These are phyloP conservation scores for Candolleomyces eurysporus DNA, from an alignment of 768 basidiomycete genomes.

Conservation along the genomic window DNA sequence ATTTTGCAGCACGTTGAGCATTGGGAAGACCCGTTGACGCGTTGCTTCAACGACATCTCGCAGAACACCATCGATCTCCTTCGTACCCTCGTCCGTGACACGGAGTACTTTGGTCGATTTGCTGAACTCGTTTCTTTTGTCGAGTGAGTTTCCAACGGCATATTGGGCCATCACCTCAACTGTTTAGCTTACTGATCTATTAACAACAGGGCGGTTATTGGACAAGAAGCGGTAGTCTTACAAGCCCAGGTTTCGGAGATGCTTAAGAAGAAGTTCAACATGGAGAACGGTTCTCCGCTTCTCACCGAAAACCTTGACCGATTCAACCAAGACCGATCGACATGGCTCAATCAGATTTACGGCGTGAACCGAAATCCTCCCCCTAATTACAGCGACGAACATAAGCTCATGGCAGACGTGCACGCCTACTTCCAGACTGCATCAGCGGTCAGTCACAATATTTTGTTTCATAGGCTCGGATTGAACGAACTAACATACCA, in stretches of 20 bases:
- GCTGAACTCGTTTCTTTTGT: slow-evolving; percentile 6
- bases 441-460: slow-evolving; percentile 38
- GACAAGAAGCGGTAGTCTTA: not conserved
- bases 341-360: slow-evolving; percentile 19
- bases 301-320: slow-evolving; percentile 33
- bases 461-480: not conserved
- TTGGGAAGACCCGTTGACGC: slow-evolving; percentile 9
- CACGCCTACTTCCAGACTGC: slow-evolving; percentile 57
- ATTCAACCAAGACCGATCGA: slow-evolving; percentile 10
- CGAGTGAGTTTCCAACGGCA: slow-evolving; percentile 5
- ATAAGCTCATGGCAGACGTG: slow-evolving; percentile 52
- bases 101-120: slow-evolving; percentile 9
- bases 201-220: not conserved
- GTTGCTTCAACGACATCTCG: slow-evolving; percentile 10
- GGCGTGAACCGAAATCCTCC: not conserved
- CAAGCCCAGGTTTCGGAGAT: not conserved
- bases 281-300: slow-evolving; percentile 36
- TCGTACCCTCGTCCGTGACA: slow-evolving; percentile 2
- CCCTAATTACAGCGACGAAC: slow-evolving; percentile 24
- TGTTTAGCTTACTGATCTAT: not conserved
- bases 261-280: slow-evolving; percentile 30
- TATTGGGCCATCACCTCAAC: too few species aligned
- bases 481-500: not conserved
- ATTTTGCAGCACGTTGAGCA: slow-evolving; percentile 11
- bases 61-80: not conserved